A percentile compares a stretch with the other conserved stretches of the same genome.
These are phyloP conservation scores for Plenodomus tracheiphilus DNA, from an alignment of 2,329 filamentous ascomycete genomes.

Conservation along the genomic window DNA sequence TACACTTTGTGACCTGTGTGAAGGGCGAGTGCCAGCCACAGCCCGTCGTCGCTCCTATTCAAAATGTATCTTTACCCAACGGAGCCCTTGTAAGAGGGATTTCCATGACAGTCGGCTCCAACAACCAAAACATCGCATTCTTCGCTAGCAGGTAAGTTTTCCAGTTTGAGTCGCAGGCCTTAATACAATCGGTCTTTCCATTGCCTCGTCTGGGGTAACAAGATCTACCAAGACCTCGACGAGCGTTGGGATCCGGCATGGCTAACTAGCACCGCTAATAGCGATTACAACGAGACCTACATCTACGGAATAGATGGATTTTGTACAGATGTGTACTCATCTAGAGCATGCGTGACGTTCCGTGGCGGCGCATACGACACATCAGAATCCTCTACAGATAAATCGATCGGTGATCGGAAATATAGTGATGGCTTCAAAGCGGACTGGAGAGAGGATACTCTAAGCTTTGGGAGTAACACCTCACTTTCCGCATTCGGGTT, in stretches of 20 bases:
- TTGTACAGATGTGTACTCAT: constrained; percentile 7
- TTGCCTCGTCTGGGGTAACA: neutral
- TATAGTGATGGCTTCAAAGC: constrained; percentile 13
- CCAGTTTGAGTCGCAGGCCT: neutral
- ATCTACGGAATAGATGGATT: constrained; percentile 15
- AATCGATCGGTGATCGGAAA: constrained; percentile 5
- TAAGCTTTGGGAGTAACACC: constrained; percentile 10
- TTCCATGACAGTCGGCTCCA: constrained; percentile 16
- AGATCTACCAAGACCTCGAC: neutral
- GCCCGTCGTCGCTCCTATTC: constrained; percentile 12
- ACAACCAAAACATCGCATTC: constrained; percentile 18
- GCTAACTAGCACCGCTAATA: constrained; percentile 8
- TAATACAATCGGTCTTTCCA: neutral
- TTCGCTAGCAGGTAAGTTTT: constrained; percentile 17
- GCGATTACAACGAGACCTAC: constrained; percentile 20
- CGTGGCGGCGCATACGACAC: constrained; percentile 14
- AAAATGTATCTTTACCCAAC: constrained; percentile 17
- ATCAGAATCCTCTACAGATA: constrained; percentile 9
- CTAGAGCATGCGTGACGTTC: constrained; percentile 15
- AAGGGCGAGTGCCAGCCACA: constrained; percentile 10
- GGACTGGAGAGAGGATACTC: constrained; percentile 12
- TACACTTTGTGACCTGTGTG: neutral
- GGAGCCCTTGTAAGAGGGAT: constrained; percentile 12
- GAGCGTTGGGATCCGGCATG: neutral
- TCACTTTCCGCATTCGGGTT: constrained; percentile 14